Evolutionary conservation across 441 rosid genomes (phyloP).

Genomic region (Brassica balearica): DNA sequence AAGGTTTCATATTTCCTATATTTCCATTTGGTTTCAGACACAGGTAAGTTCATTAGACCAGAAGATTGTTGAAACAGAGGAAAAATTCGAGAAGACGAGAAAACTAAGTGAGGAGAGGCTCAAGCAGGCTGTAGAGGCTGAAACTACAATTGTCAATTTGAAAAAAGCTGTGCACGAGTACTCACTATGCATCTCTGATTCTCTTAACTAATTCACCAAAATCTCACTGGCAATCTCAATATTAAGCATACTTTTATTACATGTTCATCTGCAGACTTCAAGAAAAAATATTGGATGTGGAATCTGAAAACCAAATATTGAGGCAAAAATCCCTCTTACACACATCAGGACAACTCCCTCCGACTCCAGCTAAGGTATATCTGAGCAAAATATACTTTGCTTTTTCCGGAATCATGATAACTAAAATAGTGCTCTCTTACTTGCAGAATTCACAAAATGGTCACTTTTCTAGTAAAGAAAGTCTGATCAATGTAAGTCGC

Average conservation of each 20-base stretch:
- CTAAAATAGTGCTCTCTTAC: constrained; percentile 33
- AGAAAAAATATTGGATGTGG: constrained; percentile 80
- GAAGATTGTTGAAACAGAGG: constrained; percentile 78
- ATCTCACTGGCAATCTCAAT: constrained; percentile 15
- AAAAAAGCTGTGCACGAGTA: constrained; percentile 87
- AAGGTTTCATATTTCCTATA: constrained; percentile 26
- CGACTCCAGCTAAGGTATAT: constrained; percentile 56
- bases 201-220: constrained; percentile 20
- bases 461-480: constrained; percentile 42
- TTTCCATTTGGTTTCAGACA: constrained; percentile 56
- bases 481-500: constrained; percentile 35
- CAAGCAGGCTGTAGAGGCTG: constrained; percentile 86
- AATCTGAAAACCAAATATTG: constrained; percentile 75
- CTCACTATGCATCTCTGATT: constrained; percentile 31
- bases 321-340: constrained; percentile 66
- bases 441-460: constrained; percentile 75
- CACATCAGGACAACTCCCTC: constrained; percentile 63
- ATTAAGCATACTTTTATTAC: constrained; percentile 11
- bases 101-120: constrained; percentile 77
- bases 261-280: constrained; percentile 61
- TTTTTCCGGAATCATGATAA: constrained; percentile 17
- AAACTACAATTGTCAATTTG: constrained; percentile 71
- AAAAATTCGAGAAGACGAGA: constrained; percentile 74
- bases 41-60: constrained; percentile 72
- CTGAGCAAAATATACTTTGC: constrained; percentile 19